Conservation (phyloP, 495 filamentous ascomycete species). For the Pyrenula aspistea region DNA sequence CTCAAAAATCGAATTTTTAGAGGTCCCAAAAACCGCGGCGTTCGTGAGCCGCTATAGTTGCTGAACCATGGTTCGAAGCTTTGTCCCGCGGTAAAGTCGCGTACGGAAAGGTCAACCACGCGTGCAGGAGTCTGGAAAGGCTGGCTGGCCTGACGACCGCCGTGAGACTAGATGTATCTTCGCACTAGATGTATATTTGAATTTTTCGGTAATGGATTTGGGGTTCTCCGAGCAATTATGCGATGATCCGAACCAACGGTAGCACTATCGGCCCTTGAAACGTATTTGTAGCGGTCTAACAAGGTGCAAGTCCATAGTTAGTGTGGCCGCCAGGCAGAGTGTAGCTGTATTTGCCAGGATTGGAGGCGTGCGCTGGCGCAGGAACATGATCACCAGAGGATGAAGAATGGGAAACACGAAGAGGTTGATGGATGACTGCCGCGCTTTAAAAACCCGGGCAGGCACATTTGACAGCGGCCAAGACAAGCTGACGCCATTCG, state of each 20-base stretch:
- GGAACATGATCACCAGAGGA: slow-evolving; percentile 1
- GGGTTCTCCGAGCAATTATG: neutral
- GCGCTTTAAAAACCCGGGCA: too few species aligned
- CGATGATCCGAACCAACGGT: neutral
- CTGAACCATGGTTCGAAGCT: neutral
- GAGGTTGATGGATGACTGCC: too few species aligned
- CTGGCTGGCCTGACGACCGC: neutral
- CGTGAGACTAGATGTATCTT: neutral
- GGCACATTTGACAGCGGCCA: too few species aligned
- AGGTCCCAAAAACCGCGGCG: neutral
- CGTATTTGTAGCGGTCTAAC: slow-evolving; percentile 6
- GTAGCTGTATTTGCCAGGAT: neutral
- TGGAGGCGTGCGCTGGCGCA: neutral
- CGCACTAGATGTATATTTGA: neutral
- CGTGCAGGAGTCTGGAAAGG: neutral
- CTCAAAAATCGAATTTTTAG: neutral
- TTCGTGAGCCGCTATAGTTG: neutral
- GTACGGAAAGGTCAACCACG: neutral
- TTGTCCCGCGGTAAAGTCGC: neutral
- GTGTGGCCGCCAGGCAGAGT: neutral
- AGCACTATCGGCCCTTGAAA: slow-evolving; percentile 6
- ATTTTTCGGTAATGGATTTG: neutral
- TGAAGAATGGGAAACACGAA: too few species aligned
- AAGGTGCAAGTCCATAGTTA: slow-evolving; percentile 9
- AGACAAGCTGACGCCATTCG: too few species aligned